Evolutionary conservation across 805 yeast genomes (phyloP), one percentile per base, ranked within the genome.

Genomic region (Yarrowia sp.): DNA sequence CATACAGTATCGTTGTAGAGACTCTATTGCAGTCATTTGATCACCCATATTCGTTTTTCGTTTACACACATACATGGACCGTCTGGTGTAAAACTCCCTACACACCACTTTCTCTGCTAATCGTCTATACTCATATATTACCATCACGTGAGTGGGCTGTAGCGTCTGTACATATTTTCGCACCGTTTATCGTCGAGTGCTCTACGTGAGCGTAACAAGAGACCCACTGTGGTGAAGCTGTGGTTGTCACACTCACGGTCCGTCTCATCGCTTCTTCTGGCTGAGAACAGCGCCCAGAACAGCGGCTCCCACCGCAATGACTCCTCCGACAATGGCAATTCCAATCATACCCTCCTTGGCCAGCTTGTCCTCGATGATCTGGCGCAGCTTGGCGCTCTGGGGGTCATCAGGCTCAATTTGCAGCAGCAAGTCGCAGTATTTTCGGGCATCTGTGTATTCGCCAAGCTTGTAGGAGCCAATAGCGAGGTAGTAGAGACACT

Each of bases 261-360:
- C 41, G 35, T 59, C 65, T 59, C 65, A 59, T 12, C 65, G 50
- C 14, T 59, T 59, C 19, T 59, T 59, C 38, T 73, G 73, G 61
- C 77, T 75, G 71, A 79, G 70, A 56, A 79, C 71, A 14, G 79
- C 71, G 3, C 81, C 81, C 19, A 80, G 72, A 11, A 79, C 79
- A 0, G 93, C 93, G 0, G 93, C 90, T 5, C 94, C 95, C 2
- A 91, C 84, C 0, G 97, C 97, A 58, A 94, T 82, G 3, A 87
- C 87, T 19, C 97, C 97, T 35, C 97, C 90, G 0, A 92, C 88
- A 36, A 95, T 82, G 0, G 97, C 97, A 67, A 94, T 80, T 0
- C 98, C 98, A 70, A 92, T 85, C 69, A 94, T 81, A 0, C 98
- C 97, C 75, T 96, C 97, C 74, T 84, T 86, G 41, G 96, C 89